A percentile compares a stretch with the other conserved stretches of the same genome.
phyloP scores from a whole-genome alignment of 2,329 filamentous ascomycete genomes.

The Ramularia collo-cygni region DNA sequence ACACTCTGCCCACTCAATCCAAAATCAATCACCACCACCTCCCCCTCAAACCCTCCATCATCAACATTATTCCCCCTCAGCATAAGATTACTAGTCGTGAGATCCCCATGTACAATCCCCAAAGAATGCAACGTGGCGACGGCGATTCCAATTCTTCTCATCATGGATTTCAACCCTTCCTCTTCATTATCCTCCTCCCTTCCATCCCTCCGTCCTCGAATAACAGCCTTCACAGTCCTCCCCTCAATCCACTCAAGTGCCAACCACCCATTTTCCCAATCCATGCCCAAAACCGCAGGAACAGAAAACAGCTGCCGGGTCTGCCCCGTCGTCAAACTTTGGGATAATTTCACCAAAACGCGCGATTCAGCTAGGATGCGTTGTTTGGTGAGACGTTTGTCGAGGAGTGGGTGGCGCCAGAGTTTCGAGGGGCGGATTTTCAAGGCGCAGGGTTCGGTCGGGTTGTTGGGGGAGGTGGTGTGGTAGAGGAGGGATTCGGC shows the following conservation, averaged over 20 bases:
- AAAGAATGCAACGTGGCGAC: slow-evolving; percentile 59
- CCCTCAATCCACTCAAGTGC: slow-evolving; percentile 82
- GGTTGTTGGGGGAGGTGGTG: slow-evolving; percentile 70
- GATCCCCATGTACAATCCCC: slow-evolving; percentile 88
- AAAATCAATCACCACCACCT: slow-evolving; percentile 90
- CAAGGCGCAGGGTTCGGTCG: slow-evolving; percentile 61
- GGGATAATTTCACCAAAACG: slow-evolving; percentile 67
- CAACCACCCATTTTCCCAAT: slow-evolving; percentile 61
- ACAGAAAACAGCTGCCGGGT: too few relatives aligned
- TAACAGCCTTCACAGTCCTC: slow-evolving; percentile 59
- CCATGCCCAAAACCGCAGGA: slow-evolving; percentile 68
- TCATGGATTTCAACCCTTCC: slow-evolving; percentile 25
- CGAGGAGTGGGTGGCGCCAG: slow-evolving; percentile 85
- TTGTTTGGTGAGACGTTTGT: slow-evolving; percentile 77
- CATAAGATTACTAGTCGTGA: slow-evolving; percentile 98
- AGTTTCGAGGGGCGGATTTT: slow-evolving; percentile 89
- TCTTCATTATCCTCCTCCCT: slow-evolving; percentile 20
- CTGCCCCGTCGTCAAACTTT: slow-evolving; percentile 62
- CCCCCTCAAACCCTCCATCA: slow-evolving; percentile 48
- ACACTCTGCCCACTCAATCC: slow-evolving; percentile 75
- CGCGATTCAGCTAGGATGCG: slow-evolving; percentile 84
- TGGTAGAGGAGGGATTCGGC: slow-evolving; percentile 93
- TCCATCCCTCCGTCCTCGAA: slow-evolving; percentile 36
- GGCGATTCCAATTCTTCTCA: slow-evolving; percentile 29
- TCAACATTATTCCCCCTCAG: slow-evolving; percentile 38